phyloP scores from a whole-genome alignment of 345 rosid genomes.

The Melastoma malabathricum region DNA sequence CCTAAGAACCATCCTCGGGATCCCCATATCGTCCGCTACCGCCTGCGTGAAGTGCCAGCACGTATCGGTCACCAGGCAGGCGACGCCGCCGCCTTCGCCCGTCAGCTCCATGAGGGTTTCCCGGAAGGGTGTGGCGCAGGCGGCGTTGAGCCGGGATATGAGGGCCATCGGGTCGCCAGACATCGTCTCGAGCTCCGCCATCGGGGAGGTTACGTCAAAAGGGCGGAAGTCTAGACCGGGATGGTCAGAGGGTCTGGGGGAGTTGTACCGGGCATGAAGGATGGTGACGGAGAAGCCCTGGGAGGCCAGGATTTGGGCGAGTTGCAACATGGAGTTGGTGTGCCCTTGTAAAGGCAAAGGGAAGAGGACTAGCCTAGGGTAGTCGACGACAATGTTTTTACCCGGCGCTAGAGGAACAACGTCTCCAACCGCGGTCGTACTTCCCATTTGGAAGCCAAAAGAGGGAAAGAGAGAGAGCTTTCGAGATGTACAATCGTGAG shows the following conservation, averaged over 20 bases:
- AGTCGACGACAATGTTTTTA: too few species aligned
- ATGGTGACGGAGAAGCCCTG: conserved; percentile 43
- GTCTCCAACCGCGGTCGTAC: too few species aligned
- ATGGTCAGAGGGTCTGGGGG: conserved; percentile 25
- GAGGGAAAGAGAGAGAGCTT: too few species aligned
- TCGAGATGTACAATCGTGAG: too few species aligned
- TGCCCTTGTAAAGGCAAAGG: conserved; percentile 49
- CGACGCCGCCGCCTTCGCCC: conserved; percentile 10
- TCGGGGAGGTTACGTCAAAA: conserved; percentile 14
- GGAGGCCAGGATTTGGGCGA: conserved; percentile 35
- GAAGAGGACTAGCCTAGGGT: conserved; percentile 23
- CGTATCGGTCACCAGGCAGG: conserved; percentile 38
- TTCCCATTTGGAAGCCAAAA: too few species aligned
- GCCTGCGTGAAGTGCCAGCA: conserved; percentile 23
- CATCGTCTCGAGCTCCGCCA: background rate
- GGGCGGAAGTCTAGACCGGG: conserved; percentile 35
- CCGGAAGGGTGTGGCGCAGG: conserved; percentile 22
- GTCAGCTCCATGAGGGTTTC: conserved; percentile 22
- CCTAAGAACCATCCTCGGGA: conserved; percentile 31
- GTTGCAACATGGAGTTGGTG: conserved; percentile 47
- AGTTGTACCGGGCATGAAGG: conserved; percentile 39
- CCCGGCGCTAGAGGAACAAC: too few species aligned
- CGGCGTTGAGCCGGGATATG: conserved; percentile 15
- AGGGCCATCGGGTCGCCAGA: conserved; percentile 8
- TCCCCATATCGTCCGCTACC: conserved; percentile 21